Base-by-base conservation (phyloP, 148 eudicot genomes). In the Spergularia marina region DNA sequence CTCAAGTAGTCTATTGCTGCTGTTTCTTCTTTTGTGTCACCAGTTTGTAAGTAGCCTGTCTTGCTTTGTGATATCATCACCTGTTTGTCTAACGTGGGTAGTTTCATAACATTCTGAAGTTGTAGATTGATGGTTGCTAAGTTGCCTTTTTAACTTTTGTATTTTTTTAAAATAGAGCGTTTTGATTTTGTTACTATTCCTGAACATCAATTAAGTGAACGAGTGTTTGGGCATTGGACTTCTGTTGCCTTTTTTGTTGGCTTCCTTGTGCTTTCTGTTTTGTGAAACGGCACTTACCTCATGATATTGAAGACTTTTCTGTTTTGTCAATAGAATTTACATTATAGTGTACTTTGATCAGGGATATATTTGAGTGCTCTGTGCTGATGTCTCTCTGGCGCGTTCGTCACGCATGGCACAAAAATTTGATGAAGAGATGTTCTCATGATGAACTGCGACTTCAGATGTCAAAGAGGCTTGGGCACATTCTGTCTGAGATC, bases 341-440 rank as follows among this genome's bases (percentile, higher is more conserved):
- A 6, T 30, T 75, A 67, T 44, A 54, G 9, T 44, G 34, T 74
- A n/a, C 68, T 52, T 75, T 73, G 34, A 73, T 20, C 86, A 95
- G 98, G 92, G 98, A 95, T 85, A 88, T 92, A 55, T 95, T 92
- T 58, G 87, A 95, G 72, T 95, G 96, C 85, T 82, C 96, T 78
- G 90, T 95, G 73, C 75, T 95, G 88, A 76, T 92, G 80, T 95
- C 96, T 74, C 78, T 88, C 71, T 92, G 98, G 98, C 89, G 94
- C 66, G 87, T 95, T 81, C 98, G 98, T 79, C 97, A 92, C 80
- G 88, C 92, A 34, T 95, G 92, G 97, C 98, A 92, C 80, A 95
- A 90, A 66, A 92, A 92, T 82, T 80, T 95, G 77, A 82, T 90
- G 69, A 85, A 84, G 83, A 89, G 86, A 80, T 92, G 97, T 79